Conservation (phyloP, 176 grass and related monocot species). For the Carex scoparia region DNA sequence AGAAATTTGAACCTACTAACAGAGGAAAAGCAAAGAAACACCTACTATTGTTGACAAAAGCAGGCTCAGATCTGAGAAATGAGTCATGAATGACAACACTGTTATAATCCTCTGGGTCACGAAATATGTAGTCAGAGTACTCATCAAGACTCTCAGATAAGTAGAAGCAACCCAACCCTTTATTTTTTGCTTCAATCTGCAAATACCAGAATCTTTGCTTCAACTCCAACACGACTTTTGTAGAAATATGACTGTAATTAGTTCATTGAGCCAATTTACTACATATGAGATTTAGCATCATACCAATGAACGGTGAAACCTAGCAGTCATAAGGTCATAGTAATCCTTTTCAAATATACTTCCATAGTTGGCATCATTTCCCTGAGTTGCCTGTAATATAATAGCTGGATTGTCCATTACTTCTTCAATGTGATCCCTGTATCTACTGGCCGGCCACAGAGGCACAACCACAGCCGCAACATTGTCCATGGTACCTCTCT, state of each 20-base stretch:
- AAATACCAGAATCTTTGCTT: background rate
- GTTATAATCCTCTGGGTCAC: slow-evolving; percentile 51
- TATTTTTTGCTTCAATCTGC: slow-evolving; percentile 72
- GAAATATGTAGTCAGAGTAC: slow-evolving; percentile 78
- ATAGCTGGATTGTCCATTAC: slow-evolving; percentile 29
- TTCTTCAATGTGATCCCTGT: slow-evolving; percentile 41
- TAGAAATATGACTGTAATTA: background rate
- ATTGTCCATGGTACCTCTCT: slow-evolving; percentile 89
- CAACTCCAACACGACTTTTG: background rate
- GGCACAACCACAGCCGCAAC: slow-evolving; percentile 89
- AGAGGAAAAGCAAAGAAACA: slow-evolving; percentile 9
- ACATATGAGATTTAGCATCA: background rate
- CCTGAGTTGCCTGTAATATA: slow-evolving; percentile 22
- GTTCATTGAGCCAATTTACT: background rate
- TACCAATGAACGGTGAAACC: slow-evolving; percentile 22
- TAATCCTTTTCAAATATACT: slow-evolving; percentile 27
- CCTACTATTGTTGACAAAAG: slow-evolving; percentile 52
- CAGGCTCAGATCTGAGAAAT: slow-evolving; percentile 41
- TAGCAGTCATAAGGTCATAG: slow-evolving; percentile 18
- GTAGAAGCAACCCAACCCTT: slow-evolving; percentile 85
- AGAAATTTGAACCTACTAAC: background rate
- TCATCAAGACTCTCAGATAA: slow-evolving; percentile 95
- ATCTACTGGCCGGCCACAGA: slow-evolving; percentile 35
- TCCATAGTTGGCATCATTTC: background rate
- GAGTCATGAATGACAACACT: slow-evolving; percentile 44